Base-by-base conservation (phyloP, 2,329 filamentous ascomycete species). In the Neofusicoccum kwambonambiense region DNA sequence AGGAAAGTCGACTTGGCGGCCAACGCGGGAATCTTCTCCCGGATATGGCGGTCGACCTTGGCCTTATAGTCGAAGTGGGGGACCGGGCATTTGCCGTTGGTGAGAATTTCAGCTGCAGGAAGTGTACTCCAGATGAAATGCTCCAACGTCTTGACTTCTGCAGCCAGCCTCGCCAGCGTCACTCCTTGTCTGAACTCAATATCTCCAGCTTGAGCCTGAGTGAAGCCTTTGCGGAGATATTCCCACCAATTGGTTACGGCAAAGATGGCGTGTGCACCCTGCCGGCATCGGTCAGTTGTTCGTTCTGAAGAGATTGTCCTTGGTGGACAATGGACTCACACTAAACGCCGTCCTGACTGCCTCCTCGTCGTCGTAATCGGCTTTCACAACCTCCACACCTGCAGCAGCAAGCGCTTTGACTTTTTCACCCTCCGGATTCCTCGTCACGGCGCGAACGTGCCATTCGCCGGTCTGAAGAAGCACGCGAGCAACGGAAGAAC, bases 71-170 rank as follows among this genome's bases (percentile, higher is more conserved):
- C 78, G 65, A 80, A 80, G 65, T 83, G 79, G 0, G 79, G 77
- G 0, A 80, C 73, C 3, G 69, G 22, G 22, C 22, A 22, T 22
- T 22, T 39, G 3, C 79, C 79, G 0, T 67, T 65, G 4, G 74
- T 74, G 15, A 77, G 70, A 11, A 65, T 68, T 39, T 67, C 69
- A 4, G 73, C 69, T 37, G 76, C 74, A 0, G 81, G 81, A 5
- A 81, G 72, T 0, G 81, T 82, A 6, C 77, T 80, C 79, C 80
- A 82, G 62, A 83, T 73, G 68, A 77, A 83, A 65, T 82, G 79
- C 63, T 80, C 70, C 0, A 83, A 73, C 0, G 77, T 76, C 0
- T 3, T 22, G 68, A 13, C 0, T 71, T 78, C 7, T 69, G 65
- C 0, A 75, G 72, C 0, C 80, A 81, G 2, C 80, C 80, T 4